phyloP scores from a whole-genome alignment of 768 basidiomycete species.

The Termitomyces sp. region DNA sequence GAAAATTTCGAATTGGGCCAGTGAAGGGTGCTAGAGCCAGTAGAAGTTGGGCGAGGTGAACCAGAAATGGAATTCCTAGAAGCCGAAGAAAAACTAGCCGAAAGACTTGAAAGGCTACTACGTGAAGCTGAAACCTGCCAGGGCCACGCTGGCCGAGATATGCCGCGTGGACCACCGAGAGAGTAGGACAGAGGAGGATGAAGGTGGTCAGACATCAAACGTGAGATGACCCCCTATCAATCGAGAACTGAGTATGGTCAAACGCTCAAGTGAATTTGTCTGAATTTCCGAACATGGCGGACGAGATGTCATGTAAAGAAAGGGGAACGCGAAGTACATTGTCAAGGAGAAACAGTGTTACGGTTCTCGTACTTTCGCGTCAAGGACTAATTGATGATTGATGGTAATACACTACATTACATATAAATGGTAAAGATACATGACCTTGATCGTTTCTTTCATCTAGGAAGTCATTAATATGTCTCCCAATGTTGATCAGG shows the following conservation, averaged over 20 bases:
- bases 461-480: slow-evolving; percentile 36
- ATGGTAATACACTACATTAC: background rate
- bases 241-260: background rate
- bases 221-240: slow-evolving; percentile 6
- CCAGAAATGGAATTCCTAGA: slow-evolving; percentile 7
- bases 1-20: slow-evolving; percentile 20
- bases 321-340: background rate
- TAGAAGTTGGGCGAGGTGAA: slow-evolving; percentile 9
- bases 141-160: slow-evolving; percentile 57
- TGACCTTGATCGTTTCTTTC: background rate
- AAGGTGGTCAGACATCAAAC: slow-evolving; percentile 31
- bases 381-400: background rate
- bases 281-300: no score
- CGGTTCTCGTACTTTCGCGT: background rate
- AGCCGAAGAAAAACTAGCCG: slow-evolving; percentile 13
- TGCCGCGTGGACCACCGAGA: slow-evolving; percentile 41
- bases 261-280: background rate
- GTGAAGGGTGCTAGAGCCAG: slow-evolving; percentile 25
- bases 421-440: background rate
- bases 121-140: slow-evolving; percentile 28
- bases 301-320: slow-evolving; percentile 5
- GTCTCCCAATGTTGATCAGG: slow-evolving; percentile 74
- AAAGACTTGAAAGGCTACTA: slow-evolving; percentile 10
- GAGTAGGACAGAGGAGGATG: slow-evolving; percentile 37
- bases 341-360: background rate